A percentile compares a stretch with the other conserved stretches of the same genome.
Conservation (phyloP, 2,329 filamentous ascomycete genomes). For the Xylaria sp. region DNA sequence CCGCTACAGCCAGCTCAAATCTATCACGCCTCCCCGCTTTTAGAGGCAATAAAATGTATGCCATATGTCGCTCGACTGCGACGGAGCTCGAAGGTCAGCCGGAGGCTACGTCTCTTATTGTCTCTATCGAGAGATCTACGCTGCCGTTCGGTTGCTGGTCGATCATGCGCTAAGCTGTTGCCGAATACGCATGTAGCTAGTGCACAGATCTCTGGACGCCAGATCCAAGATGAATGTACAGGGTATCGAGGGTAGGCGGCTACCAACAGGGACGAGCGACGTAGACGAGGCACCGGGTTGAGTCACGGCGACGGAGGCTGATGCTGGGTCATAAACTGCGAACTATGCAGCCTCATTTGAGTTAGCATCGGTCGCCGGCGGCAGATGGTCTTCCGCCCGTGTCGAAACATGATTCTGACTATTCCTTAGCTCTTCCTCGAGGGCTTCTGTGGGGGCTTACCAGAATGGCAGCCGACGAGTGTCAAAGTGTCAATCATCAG, state of each 20-base stretch:
- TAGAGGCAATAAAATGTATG: constrained; percentile 31
- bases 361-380: constrained; percentile 8
- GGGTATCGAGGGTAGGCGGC: neutral
- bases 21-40: constrained; percentile 29
- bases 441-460: neutral
- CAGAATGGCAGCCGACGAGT: neutral
- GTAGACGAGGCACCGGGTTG: neutral
- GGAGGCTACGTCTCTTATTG: constrained; percentile 4
- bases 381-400: constrained; percentile 11
- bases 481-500: constrained; percentile 11
- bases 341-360: constrained; percentile 16
- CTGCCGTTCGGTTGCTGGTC: constrained; percentile 10
- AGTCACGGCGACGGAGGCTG: neutral
- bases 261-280: neutral
- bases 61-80: constrained; percentile 5
- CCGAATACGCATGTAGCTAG: constrained; percentile 2
- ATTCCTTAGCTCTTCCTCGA: neutral
- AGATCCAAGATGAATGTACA: neutral
- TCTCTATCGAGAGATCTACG: constrained; percentile 24
- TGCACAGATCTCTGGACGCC: neutral
- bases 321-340: constrained; percentile 31
- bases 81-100: constrained; percentile 18
- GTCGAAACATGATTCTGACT: neutral
- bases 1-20: constrained; percentile 17
- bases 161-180: constrained; percentile 8